Evolutionary conservation across 805 yeast genomes (phyloP), one percentile per base, ranked within the genome.

Genomic region (Candida railenensis): DNA sequence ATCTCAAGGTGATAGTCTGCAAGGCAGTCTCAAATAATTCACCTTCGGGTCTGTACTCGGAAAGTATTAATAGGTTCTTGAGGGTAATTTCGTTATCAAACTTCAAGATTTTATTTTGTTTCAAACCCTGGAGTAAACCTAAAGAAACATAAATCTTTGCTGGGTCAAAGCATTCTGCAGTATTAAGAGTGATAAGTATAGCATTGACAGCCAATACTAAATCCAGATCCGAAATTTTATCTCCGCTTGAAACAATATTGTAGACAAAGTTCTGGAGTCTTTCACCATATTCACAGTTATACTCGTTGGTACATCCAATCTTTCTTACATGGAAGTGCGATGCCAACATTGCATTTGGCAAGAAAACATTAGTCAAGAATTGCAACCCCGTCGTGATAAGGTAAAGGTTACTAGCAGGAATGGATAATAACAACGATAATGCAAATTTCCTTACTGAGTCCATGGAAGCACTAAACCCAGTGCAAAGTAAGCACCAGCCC

Each of bases 391-490:
- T 44, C 42, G 62, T 64, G 20, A 72, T 50, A 46, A 67, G 52
- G 40, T 56, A 55, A 43, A 82, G 65, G 51, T 80, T 70, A 28
- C 72, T 61, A 1, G 56, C 50, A 4, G 80, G 77, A 25, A 88
- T 68, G 8, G 77, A 66, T 34, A 85, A 73, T 38, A 88, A 67
- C 39, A 87, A 57, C 1, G 74, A 71, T 52, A 85, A 61, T 1
- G 87, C 69, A 54, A 80, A 82, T 53, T 80, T 82, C 48, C 91
- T 71, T 1, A 90, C 89, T 4, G 89, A 77, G 48, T 88, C 96
- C 81, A 85, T 81, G 1, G 88, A 75, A 0, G 91, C 89, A 42
- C 73, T 78, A 53, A 88, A 75, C 0, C 95, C 96, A 14, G 89
- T 85, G 3, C 89, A 77, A 8, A 89, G 67, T n/a, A 90, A 65